Conservation (phyloP, 352 stramenopile genomes). For the Globisporangium nunn region DNA sequence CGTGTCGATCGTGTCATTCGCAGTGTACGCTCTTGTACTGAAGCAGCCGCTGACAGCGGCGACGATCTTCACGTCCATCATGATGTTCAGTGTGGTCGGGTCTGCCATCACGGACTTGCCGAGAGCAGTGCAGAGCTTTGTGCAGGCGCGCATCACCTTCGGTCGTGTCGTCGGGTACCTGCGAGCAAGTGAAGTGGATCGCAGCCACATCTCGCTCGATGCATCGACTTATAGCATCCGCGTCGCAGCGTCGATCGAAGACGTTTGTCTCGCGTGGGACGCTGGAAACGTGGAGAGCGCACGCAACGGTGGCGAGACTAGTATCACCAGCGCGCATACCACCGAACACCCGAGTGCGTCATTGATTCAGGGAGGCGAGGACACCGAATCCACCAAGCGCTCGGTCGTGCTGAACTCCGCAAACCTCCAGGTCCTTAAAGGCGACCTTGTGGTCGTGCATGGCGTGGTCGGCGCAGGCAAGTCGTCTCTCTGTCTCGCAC, state of each 20-base stretch:
- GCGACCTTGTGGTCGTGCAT: conserved; percentile 40
- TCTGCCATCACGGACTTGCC: conserved; percentile 10
- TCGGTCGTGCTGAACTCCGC: conserved; percentile 34
- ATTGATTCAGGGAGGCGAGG: conserved; percentile 14
- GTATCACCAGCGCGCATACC: too few relatives aligned
- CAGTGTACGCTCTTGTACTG: conserved; percentile 27
- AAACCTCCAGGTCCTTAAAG: conserved; percentile 18
- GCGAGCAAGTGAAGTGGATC: too few relatives aligned
- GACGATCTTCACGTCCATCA: conserved; percentile 44
- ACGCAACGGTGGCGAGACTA: too few relatives aligned
- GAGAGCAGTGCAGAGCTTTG: conserved; percentile 11
- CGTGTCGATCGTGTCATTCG: conserved; percentile 27
- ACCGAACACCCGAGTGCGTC: background rate
- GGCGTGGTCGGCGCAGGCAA: conserved; percentile 41
- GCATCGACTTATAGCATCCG: too few relatives aligned
- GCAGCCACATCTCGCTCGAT: too few relatives aligned
- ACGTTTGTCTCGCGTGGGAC: too few relatives aligned
- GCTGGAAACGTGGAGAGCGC: too few relatives aligned
- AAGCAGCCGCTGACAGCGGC: conserved; percentile 22
- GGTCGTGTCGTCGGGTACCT: background rate
- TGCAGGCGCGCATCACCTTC: conserved; percentile 26
- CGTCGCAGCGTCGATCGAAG: too few relatives aligned
- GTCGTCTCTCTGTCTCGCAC: conserved; percentile 29
- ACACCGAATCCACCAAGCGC: conserved; percentile 18
- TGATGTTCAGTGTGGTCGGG: conserved; percentile 28